phyloP scores from a whole-genome alignment of 345 rosid genomes.

The Linum trigynum region DNA sequence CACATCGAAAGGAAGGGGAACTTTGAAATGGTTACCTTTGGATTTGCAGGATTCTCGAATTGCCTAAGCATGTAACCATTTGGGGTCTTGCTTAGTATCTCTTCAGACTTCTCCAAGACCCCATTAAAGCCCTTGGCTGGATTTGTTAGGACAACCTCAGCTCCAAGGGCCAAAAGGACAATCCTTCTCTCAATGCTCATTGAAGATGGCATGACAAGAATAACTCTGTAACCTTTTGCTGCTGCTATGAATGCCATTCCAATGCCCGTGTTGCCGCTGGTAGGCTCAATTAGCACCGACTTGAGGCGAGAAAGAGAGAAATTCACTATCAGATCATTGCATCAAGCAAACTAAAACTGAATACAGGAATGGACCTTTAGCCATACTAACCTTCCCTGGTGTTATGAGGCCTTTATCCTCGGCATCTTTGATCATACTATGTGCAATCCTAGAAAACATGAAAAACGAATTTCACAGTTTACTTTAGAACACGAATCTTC shows the following conservation, averaged over 20 bases:
- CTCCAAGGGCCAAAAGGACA: constrained; percentile 68
- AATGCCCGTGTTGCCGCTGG: constrained; percentile 64
- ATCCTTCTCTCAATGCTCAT: constrained; percentile 86
- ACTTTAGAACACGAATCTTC: neutral
- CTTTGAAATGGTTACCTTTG: constrained; percentile 39
- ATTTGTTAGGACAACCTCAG: constrained; percentile 65
- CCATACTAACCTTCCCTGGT: constrained; percentile 53
- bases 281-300: constrained; percentile 71
- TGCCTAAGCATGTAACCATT: constrained; percentile 56
- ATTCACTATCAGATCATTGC: constrained; percentile 8
- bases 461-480: neutral
- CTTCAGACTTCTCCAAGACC: constrained; percentile 63
- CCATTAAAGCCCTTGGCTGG: constrained; percentile 64
- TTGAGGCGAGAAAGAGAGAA: constrained; percentile 17
- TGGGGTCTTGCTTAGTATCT: constrained; percentile 47
- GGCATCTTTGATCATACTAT: constrained; percentile 72
- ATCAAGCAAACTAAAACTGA: neutral
- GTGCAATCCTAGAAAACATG: constrained; percentile 43
- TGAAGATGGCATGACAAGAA: constrained; percentile 69
- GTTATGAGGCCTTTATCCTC: constrained; percentile 58
- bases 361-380: neutral
- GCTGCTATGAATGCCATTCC: constrained; percentile 76
- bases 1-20: neutral
- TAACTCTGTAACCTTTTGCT: constrained; percentile 60
- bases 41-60: constrained; percentile 65